Percentiles rank a stretch among this genome's conserved stretches.
These are phyloP conservation scores for Aureobasidium sp. DNA, from an alignment of 2,329 filamentous ascomycete species.

Conservation along the genomic window DNA sequence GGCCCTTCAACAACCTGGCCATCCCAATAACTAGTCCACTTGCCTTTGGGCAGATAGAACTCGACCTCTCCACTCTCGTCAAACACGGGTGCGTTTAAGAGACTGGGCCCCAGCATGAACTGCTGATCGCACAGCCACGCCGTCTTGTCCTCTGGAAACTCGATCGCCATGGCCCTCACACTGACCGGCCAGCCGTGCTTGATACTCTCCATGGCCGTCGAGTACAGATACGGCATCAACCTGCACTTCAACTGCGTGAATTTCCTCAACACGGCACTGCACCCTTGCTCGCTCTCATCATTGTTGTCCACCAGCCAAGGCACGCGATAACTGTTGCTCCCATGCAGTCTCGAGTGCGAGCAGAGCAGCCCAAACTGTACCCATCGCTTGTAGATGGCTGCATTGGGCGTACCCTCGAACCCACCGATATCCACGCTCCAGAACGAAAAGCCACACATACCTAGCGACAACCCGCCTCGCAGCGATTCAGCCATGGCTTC, in stretches of 20 bases:
- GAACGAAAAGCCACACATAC: conserved; percentile 58
- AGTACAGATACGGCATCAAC: conserved; percentile 53
- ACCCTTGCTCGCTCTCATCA: conserved; percentile 41
- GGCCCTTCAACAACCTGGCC: conserved; percentile 36
- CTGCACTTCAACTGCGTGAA: conserved; percentile 48
- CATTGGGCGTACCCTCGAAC: conserved; percentile 57
- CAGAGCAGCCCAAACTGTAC: conserved; percentile 68
- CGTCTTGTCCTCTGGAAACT: conserved; percentile 65
- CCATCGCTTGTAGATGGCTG: conserved; percentile 70
- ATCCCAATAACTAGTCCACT: conserved; percentile 46
- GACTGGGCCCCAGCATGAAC: conserved; percentile 62
- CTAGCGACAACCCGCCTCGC: conserved; percentile 57
- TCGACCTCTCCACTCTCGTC: conserved; percentile 56
- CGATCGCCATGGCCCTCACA: conserved; percentile 58
- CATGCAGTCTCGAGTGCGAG: conserved; percentile 63
- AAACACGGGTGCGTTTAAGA: conserved; percentile 60
- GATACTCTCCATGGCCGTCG: conserved; percentile 45
- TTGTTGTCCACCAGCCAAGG: conserved; percentile 66
- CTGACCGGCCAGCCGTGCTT: conserved; percentile 52
- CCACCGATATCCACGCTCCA: conserved; percentile 67
- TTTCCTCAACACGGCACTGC: conserved; percentile 48
- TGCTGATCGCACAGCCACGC: conserved; percentile 62
- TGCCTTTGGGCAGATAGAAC: conserved; percentile 55
- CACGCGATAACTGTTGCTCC: conserved; percentile 64
- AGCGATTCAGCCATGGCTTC: conserved; percentile 67